Conservation (phyloP, 2,329 filamentous ascomycete genomes). For the Trichoderma koningii region DNA sequence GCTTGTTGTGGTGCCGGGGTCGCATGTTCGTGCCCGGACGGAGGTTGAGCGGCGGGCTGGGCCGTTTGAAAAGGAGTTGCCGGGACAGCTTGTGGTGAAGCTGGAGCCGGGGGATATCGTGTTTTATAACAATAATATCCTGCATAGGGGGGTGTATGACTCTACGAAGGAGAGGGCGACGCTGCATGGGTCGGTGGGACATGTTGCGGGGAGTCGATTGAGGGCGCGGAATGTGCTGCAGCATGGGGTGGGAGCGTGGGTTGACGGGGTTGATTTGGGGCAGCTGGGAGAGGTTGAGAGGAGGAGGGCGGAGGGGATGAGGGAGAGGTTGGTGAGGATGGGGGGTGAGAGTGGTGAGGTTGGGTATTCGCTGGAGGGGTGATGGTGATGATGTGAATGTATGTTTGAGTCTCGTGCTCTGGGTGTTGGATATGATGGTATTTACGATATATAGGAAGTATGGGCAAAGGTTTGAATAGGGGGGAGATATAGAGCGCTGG, state of each 20-base stretch:
- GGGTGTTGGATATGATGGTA: too few species aligned
- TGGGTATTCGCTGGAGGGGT: conserved; percentile 63
- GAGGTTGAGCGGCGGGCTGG: conserved; percentile 66
- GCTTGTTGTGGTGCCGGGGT: conserved; percentile 75
- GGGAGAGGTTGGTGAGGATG: conserved; percentile 61
- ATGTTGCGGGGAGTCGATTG: conserved; percentile 54
- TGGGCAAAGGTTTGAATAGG: too few species aligned
- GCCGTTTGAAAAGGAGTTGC: conserved; percentile 63
- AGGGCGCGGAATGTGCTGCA: conserved; percentile 73
- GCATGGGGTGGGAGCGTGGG: conserved; percentile 71
- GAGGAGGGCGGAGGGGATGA: conserved; percentile 63
- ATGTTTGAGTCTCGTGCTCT: too few species aligned
- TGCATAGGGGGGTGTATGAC: conserved; percentile 71
- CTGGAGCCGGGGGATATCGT: conserved; percentile 75
- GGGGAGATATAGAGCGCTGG: too few species aligned
- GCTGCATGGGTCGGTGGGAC: conserved; percentile 71
- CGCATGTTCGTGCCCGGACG: conserved; percentile 71
- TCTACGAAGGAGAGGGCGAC: conserved; percentile 64
- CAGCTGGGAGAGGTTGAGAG: conserved; percentile 47
- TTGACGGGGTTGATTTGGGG: conserved; percentile 59
- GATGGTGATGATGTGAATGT: too few species aligned
- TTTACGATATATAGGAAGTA: too few species aligned
- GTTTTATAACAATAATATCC: conserved; percentile 89
- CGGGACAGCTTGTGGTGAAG: conserved; percentile 65
- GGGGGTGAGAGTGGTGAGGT: conserved; percentile 62